Evolutionary conservation across 768 basidiomycete species (phyloP), one percentile per base, ranked within the genome.

Genomic region (Russula sp.): DNA sequence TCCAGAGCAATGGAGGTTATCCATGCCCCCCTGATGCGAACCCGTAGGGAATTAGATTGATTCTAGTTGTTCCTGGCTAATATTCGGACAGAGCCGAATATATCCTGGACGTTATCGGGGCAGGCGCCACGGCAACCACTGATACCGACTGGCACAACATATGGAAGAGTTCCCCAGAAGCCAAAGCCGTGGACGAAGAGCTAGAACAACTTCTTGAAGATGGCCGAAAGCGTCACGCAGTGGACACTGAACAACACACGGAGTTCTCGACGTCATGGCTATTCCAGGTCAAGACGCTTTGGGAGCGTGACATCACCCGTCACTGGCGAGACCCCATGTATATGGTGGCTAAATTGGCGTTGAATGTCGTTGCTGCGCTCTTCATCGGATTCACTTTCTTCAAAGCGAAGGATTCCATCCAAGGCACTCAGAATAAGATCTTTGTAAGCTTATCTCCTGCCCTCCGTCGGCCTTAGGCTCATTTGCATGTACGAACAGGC

Each of bases 1-100:
- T 95, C 65, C 85, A 91, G 71, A 69, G 70, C 4, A 84, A 85
- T 54, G 89, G 90, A 35, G 84, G 83, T 0, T 77, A 84, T 3
- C 69, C 68, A n/a, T 94, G 92, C 63, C 76, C 78, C 0, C 70
- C 79, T 4, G 77, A 79, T 0, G 91, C 85, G 71, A 95, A 95
- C 70, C 91, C 92, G 74, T 75, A 63, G 40, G 73, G 68, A 6
- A 2, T 20, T 40, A 6, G 72, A 9, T 40, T 35, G 18, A 37
- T 6, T 4, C 8, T 32, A 20, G 11, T 31, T n/a, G 8, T 45
- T 11, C 10, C 57, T 8, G 57, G 14, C 40, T 58, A 4, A 63
- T 37, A 27, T 16, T 27, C 18, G 9, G 34, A 13, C 62, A 80
- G 78, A 14, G 79, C 79, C 0, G 79, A 80, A 65, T 79, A 77